Percentiles rank a stretch among this genome's conserved stretches.
Evolutionary conservation across 2,329 filamentous ascomycete species (phyloP).

Genomic region (Xylariaceae sp.): DNA sequence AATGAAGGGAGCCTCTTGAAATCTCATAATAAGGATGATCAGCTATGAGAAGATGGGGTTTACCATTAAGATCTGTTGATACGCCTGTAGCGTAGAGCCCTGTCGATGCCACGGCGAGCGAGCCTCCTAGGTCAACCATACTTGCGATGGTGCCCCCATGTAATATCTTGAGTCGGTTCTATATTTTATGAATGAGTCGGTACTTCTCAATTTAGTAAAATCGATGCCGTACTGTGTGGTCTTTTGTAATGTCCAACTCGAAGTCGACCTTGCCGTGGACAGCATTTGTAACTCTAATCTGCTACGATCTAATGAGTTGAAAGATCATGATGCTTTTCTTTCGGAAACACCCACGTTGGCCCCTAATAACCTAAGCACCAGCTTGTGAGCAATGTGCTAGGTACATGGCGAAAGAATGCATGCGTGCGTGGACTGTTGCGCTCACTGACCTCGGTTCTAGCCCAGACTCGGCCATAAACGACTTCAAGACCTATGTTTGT

Average conservation of each 20-base stretch:
- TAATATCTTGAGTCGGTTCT: constrained; percentile 79
- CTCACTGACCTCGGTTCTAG: constrained; percentile 79
- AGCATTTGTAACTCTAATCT: constrained; percentile 73
- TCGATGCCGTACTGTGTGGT: constrained; percentile 70
- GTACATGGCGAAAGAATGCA: neutral
- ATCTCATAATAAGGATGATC: too few species aligned
- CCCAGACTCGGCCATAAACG: constrained; percentile 84
- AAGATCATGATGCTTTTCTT: neutral
- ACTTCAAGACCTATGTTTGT: constrained; percentile 73
- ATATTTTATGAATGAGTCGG: neutral
- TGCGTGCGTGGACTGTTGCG: neutral
- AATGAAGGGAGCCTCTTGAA: neutral
- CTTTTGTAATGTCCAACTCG: constrained; percentile 74
- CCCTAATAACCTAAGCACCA: constrained; percentile 47
- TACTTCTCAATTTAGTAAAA: neutral
- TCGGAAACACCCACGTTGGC: constrained; percentile 45
- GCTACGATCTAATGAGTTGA: constrained; percentile 8
- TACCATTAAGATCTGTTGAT: constrained; percentile 70
- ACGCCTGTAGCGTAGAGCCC: constrained; percentile 69
- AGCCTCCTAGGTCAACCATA: constrained; percentile 72
- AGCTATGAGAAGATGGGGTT: neutral
- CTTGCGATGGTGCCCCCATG: constrained; percentile 82
- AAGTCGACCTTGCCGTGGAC: constrained; percentile 74
- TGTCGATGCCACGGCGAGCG: constrained; percentile 69
- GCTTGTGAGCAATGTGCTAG: neutral